Base-by-base conservation (phyloP, 2,329 filamentous ascomycete genomes). In the Neobulgaria alba region DNA sequence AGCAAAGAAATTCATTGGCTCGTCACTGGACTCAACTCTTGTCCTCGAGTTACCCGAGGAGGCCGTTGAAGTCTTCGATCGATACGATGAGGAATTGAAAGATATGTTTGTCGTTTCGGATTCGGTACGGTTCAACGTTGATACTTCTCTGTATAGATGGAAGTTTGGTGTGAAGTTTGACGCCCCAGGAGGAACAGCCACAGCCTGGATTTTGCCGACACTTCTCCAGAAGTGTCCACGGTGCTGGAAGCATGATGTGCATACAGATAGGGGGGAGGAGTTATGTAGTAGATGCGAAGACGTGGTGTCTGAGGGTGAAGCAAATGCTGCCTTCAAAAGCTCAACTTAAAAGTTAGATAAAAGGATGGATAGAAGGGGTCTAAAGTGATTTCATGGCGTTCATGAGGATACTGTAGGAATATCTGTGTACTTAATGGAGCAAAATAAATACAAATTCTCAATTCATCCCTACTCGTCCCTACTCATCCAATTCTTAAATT, bases 191-290 rank as follows among this genome's bases (percentile, higher is more conserved):
- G 53, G 48, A 5, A 45, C 43, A 17, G 49, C 41, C 10, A 48
- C 21, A 9, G 50, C 51, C 29, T 51, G 48, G 45, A 45, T 67
- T 4, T 31, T 62, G 35, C 63, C 71, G 8, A 71, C 79, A 0
- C 60, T 60, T 10, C 62, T 65, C 10, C 64, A 70, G 34, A 98
- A 96, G 62, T 98, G 92, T 60, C 71, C 76, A 1, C 72, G 92
- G 37, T 98, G 92, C 64, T 98, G 92, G 92, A 77, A 83, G 47
- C 71, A 81, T 51, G 77, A 83, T 14, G n/a, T n/a, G n/a, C n/a
- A n/a, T n/a, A n/a, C n/a, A n/a, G n/a, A n/a, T n/a, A n/a, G n/a
- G n/a, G n/a, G n/a, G n/a, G n/a, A n/a, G n/a, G 61, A 66, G 29
- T 64, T 94, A 14, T 96, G 90, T 61, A 63, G 62, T 36, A 69